Evolutionary conservation across 2,329 filamentous ascomycete species (phyloP), one percentile per base, ranked within the genome.

Genomic region (Cladophialophora yegresii): DNA sequence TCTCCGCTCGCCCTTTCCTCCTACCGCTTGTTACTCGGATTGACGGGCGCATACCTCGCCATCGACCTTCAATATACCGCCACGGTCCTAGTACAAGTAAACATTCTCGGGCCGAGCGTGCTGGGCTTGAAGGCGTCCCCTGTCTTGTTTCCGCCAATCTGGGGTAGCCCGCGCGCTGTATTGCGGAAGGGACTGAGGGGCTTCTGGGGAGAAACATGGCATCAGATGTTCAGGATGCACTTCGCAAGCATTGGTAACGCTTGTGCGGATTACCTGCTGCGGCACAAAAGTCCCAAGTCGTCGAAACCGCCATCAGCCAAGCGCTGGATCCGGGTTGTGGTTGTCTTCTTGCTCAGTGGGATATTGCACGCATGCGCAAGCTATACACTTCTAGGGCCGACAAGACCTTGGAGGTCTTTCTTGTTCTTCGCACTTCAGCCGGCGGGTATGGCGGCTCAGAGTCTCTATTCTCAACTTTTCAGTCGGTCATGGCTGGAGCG

Each of bases 351-450:
- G 20, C 20, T 57, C 54, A 57, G 54, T 28, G 54, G 54, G 28
- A n/a, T 47, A 43, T 57, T 57, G 54, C 54, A 57, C 28, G 54
- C 54, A 9, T 57, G 54, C 26, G 54, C 54, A 45, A 57, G 54
- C 54, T 45, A 57, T 45, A 57, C 54, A n/a, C 54, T 57, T 32
- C 36, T 57, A 28, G 36, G 54, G 16, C 36, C 36, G 26, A 28
- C 54, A 30, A 43, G 26, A 9, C 54, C 54, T 9, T 16, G 36
- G 22, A 9, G 20, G 13, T 43, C 54, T 5, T 57, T 57, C 26
- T 12, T 57, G 5, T 57, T 57, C 30, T 57, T 57, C 26, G 54
- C 54, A 16, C 20, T 57, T 28, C 54, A 57, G 36, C 54, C 54
- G 23, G 12, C 43, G 4, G 54, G 54, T 43, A 16, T 57, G 36